phyloP scores from a whole-genome alignment of 2,329 filamentous ascomycete species.

The Tolypocladium paradoxum region DNA sequence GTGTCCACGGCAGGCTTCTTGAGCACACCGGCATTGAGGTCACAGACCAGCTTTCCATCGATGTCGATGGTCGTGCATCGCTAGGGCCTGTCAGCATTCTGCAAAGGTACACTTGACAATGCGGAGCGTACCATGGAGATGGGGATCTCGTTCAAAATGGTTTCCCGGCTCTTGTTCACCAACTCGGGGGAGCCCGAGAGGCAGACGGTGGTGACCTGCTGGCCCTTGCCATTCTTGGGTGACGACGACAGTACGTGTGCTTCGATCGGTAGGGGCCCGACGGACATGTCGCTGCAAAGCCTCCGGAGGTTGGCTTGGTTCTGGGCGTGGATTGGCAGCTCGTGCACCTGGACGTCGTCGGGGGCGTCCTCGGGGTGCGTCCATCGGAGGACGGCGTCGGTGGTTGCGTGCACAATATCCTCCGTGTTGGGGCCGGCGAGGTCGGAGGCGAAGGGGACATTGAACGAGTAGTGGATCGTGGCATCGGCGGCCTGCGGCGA shows the following conservation, averaged over 20 bases:
- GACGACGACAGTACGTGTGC: conserved; percentile 76
- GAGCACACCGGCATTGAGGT: conserved; percentile 54
- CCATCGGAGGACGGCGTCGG: conserved; percentile 82
- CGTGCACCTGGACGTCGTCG: conserved; percentile 74
- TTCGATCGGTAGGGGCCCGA: conserved; percentile 59
- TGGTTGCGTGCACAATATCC: conserved; percentile 87
- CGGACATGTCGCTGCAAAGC: conserved; percentile 73
- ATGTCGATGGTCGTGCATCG: conserved; percentile 90
- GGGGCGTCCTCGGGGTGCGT: conserved; percentile 81
- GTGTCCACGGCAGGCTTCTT: conserved; percentile 70
- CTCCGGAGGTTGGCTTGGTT: conserved; percentile 72
- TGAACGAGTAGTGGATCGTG: conserved; percentile 89
- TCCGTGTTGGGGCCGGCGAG: conserved; percentile 86
- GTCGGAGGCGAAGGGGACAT: conserved; percentile 89
- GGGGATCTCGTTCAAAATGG: conserved; percentile 82
- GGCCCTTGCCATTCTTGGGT: conserved; percentile 58
- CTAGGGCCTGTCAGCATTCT: conserved; percentile 21
- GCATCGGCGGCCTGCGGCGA: conserved; percentile 63
- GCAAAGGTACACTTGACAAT: background rate
- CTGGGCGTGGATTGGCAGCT: conserved; percentile 82
- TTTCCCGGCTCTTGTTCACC: conserved; percentile 82
- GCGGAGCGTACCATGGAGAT: conserved; percentile 68
- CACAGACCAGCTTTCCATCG: conserved; percentile 81
- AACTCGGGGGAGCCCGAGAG: conserved; percentile 79
- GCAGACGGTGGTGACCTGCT: conserved; percentile 75